These are phyloP conservation scores for Pisolithus albus DNA, from an alignment of 768 basidiomycete genomes.

Conservation along the genomic window DNA sequence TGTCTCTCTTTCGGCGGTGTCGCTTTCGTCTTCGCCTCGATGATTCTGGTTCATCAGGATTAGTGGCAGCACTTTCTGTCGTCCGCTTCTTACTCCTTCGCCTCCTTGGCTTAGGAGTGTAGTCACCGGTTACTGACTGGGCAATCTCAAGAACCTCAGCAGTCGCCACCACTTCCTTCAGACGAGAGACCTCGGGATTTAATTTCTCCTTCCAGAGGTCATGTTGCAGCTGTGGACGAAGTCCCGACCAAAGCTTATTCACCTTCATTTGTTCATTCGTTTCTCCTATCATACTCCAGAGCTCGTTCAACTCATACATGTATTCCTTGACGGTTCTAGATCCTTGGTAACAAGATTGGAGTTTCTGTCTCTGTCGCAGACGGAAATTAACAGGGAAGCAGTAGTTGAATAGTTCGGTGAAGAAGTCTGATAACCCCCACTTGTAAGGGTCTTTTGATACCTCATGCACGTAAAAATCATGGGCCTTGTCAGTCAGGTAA, in stretches of 20 bases:
- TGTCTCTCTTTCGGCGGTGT: too few relatives aligned
- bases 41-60: too few relatives aligned
- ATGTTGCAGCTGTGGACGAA: conserved; percentile 18
- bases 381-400: conserved; percentile 28
- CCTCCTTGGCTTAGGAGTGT: too few relatives aligned
- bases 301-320: conserved; percentile 27
- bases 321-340: conserved; percentile 26
- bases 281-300: conserved; percentile 29
- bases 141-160: conserved; percentile 31
- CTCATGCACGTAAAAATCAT: conserved; percentile 27
- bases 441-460: conserved; percentile 18
- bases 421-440: conserved; percentile 27
- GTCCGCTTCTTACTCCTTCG: too few relatives aligned
- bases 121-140: not conserved
- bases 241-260: conserved; percentile 30
- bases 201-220: conserved; percentile 25
- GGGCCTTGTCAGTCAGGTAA: conserved; percentile 27
- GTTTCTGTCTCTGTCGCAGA: conserved; percentile 19
- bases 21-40: too few relatives aligned
- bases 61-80: too few relatives aligned
- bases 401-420: conserved; percentile 29
- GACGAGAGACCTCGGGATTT: conserved; percentile 18
- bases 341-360: conserved; percentile 19
- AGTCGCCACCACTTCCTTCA: conserved; percentile 18
- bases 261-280: conserved; percentile 23